Evolutionary conservation across 371 early-diverging fungal genomes (phyloP).

Genomic region (Chytridium lagenaria): DNA sequence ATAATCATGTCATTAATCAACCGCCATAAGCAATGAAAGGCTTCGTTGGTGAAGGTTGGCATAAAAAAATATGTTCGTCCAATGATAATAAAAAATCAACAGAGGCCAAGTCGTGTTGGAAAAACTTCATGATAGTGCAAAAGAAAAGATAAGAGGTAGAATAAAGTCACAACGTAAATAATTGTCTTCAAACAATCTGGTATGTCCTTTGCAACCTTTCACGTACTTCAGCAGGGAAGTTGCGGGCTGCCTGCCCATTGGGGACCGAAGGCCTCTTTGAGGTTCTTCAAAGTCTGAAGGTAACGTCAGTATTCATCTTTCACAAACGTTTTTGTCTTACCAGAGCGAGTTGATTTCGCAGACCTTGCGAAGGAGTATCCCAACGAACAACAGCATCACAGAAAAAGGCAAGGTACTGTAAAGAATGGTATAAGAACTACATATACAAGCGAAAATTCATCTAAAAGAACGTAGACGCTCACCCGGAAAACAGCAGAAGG

Average conservation of each 20-base stretch:
- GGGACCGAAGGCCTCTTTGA: not conserved
- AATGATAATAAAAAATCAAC: not conserved
- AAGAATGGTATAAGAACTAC: not conserved
- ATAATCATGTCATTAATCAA: no score
- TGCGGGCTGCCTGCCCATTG: not conserved
- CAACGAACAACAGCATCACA: constrained; percentile 48
- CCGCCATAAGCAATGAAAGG: no score
- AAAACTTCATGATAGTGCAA: not conserved
- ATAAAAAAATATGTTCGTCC: no score
- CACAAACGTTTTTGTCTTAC: constrained; percentile 41
- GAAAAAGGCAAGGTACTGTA: constrained; percentile 23
- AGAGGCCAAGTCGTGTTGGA: not conserved
- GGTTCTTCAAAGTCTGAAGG: constrained; percentile 1
- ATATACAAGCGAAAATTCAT: constrained; percentile 51
- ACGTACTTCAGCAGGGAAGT: not conserved
- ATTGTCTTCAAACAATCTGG: constrained; percentile 3
- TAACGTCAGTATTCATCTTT: not conserved
- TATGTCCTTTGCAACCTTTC: not conserved
- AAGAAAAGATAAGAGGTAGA: not conserved
- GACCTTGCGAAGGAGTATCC: constrained; percentile 31
- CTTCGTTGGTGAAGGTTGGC: no score
- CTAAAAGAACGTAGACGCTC: not conserved
- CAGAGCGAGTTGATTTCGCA: constrained; percentile 27
- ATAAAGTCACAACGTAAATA: not conserved
- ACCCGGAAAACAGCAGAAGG: constrained; percentile 74